Evolutionary conservation across 805 yeast genomes (phyloP), one percentile per base, ranked within the genome.

Genomic region (Komagataella populi): DNA sequence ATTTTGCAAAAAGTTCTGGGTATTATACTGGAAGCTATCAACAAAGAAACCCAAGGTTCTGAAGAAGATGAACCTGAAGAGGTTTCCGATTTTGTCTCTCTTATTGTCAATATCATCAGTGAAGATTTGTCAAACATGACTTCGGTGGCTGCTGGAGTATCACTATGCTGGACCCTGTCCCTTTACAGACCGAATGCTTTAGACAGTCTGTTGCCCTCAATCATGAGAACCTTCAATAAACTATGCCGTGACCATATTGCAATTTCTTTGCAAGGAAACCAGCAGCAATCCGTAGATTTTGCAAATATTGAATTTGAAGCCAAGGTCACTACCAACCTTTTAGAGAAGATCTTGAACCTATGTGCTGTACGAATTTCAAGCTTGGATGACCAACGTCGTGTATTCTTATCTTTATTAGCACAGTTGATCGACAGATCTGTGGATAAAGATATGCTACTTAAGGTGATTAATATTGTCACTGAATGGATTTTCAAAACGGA

Each of bases 361-460:
- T 80, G 91, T 1, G 80, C 96, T 0, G 76, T 78, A 72, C 78
- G 97, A 56, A 87, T 93, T 4, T 79, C 95, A 0, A 76, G 78
- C n/a, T 70, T 95, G 23, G 97, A 96, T 2, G 99, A 93, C 58
- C 96, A 91, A 60, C 78, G 99, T 54, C 76, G 99, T 50, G 81
- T 90, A 23, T 93, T 90, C 63, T 67, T 93, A 55, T 82, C 95
- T 0, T 70, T 90, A 6, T 72, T 93, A 52, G 96, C 96, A 0
- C 95, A 91, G 57, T 71, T 91, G 56, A 86, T 93, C 55, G 99
- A 93, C 58, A 76, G 96, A 44, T 86, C 96, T 0, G 74, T 80
- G 53, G 96, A 90, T 59, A 81, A 81, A 54, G 80, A 77, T 22
- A 77, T 93, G 6, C 70, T 90, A 54, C 78, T 78, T 54, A 84